These are phyloP conservation scores for Polytrichum formosum DNA, from an alignment of 225 moss, liverwort and hornwort genomes.

Conservation along the genomic window DNA sequence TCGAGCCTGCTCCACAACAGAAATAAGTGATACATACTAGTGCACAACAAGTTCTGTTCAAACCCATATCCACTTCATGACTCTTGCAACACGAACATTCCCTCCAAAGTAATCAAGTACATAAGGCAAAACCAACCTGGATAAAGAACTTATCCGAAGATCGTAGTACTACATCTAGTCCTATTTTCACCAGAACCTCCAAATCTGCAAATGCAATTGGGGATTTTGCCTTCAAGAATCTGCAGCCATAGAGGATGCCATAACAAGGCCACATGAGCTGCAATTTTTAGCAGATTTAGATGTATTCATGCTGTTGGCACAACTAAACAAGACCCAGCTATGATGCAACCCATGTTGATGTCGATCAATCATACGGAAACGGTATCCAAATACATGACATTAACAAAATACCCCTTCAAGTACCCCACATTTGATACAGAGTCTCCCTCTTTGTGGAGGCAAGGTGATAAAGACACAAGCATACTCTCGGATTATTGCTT, in stretches of 20 bases:
- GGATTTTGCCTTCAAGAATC: constrained; percentile 81
- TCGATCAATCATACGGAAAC: no score
- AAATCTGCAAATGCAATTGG: constrained; percentile 71
- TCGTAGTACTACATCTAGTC: constrained; percentile 70
- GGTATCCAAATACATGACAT: no score
- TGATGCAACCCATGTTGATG: no score
- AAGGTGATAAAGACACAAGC: no score
- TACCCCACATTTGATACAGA: no score
- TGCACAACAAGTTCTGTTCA: neutral
- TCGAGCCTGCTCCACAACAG: constrained; percentile 61
- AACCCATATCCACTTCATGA: neutral
- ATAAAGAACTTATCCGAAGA: constrained; percentile 72
- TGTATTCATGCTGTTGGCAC: neutral
- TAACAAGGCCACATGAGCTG: no score
- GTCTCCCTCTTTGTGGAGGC: no score
- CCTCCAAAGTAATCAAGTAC: neutral
- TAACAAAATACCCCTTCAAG: no score
- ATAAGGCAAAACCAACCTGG: constrained; percentile 50
- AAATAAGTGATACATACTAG: neutral
- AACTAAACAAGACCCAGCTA: no score
- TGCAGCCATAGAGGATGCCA: constrained; percentile 24
- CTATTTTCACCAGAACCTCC: constrained; percentile 72
- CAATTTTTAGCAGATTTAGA: no score
- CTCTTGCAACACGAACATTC: neutral
- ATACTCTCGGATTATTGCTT: no score